Percentiles rank a stretch among this genome's conserved stretches.
These are phyloP conservation scores for Platanthera zijinensis DNA, from an alignment of 106 monocot genomes.

Conservation along the genomic window DNA sequence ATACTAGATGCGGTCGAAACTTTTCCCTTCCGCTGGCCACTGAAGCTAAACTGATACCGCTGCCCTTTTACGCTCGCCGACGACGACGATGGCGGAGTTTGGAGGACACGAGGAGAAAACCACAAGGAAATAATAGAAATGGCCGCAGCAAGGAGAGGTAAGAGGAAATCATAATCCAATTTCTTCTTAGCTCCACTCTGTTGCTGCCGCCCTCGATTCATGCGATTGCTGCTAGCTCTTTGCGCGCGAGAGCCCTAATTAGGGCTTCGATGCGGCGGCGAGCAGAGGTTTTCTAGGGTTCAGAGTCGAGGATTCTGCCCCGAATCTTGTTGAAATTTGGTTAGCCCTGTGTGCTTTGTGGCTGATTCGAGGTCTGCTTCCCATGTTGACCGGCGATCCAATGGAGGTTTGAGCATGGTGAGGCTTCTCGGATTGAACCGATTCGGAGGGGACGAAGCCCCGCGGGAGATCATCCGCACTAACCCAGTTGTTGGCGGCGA, in stretches of 20 bases:
- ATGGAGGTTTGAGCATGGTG: slow-evolving; percentile 66
- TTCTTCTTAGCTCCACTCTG: slow-evolving; percentile 1
- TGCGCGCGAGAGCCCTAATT: slow-evolving; percentile 15
- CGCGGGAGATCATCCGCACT: slow-evolving; percentile 65
- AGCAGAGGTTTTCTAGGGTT: slow-evolving; percentile 14
- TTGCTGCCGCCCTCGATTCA: background rate
- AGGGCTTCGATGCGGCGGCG: slow-evolving; percentile 11
- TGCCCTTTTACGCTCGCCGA: slow-evolving; percentile 2
- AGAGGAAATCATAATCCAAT: background rate
- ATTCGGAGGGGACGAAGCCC: slow-evolving; percentile 55
- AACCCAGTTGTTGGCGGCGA: slow-evolving; percentile 24
- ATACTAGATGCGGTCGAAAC: background rate
- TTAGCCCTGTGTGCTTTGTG: background rate
- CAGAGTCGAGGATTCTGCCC: background rate
- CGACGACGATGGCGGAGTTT: slow-evolving; percentile 19
- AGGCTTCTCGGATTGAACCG: slow-evolving; percentile 65
- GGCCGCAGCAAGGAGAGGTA: background rate
- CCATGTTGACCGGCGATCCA: background rate
- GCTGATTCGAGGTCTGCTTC: slow-evolving; percentile 4
- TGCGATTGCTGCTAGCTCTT: background rate
- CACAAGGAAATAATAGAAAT: background rate
- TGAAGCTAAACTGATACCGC: background rate
- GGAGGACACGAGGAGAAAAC: background rate
- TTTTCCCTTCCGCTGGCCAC: background rate
- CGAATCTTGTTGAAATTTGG: background rate